Evolutionary conservation across 306 rosid species (phyloP).

Genomic region (Dryas drummondii): DNA sequence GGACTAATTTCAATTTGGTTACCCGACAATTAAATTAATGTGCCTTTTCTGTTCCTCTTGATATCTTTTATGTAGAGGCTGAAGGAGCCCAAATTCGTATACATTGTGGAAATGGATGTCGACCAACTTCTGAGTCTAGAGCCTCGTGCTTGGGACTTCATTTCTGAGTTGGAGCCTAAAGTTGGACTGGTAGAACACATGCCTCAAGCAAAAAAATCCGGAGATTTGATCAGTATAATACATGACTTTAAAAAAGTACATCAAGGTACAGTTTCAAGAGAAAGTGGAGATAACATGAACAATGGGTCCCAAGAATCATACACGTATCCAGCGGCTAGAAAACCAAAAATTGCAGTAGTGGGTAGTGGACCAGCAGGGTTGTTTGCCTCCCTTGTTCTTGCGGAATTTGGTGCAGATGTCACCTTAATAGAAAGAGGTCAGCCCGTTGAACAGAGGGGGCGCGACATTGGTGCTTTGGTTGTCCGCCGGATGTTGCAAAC

Average conservation of each 20-base stretch:
- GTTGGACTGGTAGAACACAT: constrained; percentile 75
- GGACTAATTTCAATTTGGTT: background rate
- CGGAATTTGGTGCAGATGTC: constrained; percentile 88
- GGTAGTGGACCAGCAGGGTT: constrained; percentile 97
- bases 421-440: constrained; percentile 98
- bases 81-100: constrained; percentile 91
- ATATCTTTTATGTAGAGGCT: constrained; percentile 43
- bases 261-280: constrained; percentile 25
- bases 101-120: constrained; percentile 91
- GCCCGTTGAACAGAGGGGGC: constrained; percentile 92
- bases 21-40: constrained; percentile 20
- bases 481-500: constrained; percentile 65
- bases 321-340: constrained; percentile 28
- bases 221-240: constrained; percentile 59
- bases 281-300: constrained; percentile 30
- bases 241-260: constrained; percentile 43
- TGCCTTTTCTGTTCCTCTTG: constrained; percentile 27
- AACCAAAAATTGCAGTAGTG: constrained; percentile 77
- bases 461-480: constrained; percentile 84
- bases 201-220: constrained; percentile 42
- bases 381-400: constrained; percentile 86
- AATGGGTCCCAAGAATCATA: constrained; percentile 32
- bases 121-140: constrained; percentile 59
- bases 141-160: constrained; percentile 86
- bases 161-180: constrained; percentile 73